phyloP scores from a whole-genome alignment of 441 rosid species.

The Gossypium trilobum region DNA sequence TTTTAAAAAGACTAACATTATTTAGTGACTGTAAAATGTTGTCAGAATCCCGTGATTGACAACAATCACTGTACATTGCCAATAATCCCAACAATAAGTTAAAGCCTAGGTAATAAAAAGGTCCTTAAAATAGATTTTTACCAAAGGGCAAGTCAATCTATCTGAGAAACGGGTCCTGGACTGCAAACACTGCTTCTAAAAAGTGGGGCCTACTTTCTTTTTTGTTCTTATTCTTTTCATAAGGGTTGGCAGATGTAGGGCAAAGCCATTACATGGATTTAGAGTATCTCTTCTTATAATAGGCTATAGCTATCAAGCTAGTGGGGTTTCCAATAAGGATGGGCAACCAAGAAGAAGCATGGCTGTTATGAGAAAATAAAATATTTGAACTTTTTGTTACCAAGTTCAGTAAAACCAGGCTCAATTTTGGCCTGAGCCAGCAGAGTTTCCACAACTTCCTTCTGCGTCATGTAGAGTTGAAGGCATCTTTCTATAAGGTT shows the following conservation, averaged over 20 bases:
- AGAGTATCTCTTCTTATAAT: background rate
- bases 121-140: background rate
- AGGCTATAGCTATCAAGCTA: constrained; percentile 1
- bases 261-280: background rate
- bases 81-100: constrained; percentile 1
- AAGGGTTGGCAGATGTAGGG: background rate
- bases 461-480: constrained; percentile 86
- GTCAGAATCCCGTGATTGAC: background rate
- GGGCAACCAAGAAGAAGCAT: background rate
- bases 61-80: background rate
- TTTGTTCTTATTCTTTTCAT: background rate
- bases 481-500: constrained; percentile 91
- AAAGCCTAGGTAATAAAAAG: background rate
- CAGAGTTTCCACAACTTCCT: constrained; percentile 82
- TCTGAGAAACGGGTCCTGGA: background rate
- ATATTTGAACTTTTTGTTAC: constrained; percentile 32
- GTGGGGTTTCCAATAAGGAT: background rate
- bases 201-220: background rate
- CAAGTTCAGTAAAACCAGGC: constrained; percentile 94
- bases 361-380: background rate
- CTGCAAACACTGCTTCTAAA: background rate
- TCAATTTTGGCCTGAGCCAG: constrained; percentile 83
- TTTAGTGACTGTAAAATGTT: background rate
- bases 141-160: background rate
- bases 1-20: background rate